Conservation (phyloP, 345 rosid species). For the Arabidopsis thaliana region DNA sequence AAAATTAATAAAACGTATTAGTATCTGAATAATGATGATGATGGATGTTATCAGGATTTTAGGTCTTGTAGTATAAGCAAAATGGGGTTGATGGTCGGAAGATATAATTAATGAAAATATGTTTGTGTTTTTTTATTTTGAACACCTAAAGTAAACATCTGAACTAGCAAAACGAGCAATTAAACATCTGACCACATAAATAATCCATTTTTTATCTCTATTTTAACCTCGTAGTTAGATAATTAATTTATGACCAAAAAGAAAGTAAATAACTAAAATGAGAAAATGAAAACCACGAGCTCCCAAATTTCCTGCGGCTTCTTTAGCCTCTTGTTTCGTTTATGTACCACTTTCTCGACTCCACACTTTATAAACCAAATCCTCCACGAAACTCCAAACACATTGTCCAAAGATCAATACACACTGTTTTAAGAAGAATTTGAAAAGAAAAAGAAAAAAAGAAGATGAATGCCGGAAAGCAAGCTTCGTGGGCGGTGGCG, state of each 20-base stretch:
- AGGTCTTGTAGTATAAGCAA: constrained; percentile 10
- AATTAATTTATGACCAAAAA: background rate
- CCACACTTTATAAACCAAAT: constrained; percentile 14
- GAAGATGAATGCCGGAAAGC: constrained; percentile 40
- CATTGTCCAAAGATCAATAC: background rate
- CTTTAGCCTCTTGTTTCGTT: constrained; percentile 25
- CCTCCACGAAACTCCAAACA: constrained; percentile 5
- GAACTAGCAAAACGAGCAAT: background rate
- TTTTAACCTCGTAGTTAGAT: background rate
- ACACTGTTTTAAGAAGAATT: background rate
- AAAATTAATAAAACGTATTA: background rate
- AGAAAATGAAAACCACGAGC: constrained; percentile 30
- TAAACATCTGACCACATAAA: no score
- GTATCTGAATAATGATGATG: constrained; percentile 31
- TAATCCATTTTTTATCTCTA: no score
- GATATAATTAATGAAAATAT: background rate
- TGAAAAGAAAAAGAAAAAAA: background rate
- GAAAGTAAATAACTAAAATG: background rate
- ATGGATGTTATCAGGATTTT: constrained; percentile 17
- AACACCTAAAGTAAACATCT: background rate
- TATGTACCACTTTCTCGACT: background rate
- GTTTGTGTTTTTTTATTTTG: constrained; percentile 11
- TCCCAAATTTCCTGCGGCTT: constrained; percentile 6
- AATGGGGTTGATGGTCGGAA: background rate
- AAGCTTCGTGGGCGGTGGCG: constrained; percentile 58